Percentiles rank a stretch among this genome's conserved stretches.
Conservation (phyloP, 768 basidiomycete genomes). For the Xerocomus potaroensis region DNA sequence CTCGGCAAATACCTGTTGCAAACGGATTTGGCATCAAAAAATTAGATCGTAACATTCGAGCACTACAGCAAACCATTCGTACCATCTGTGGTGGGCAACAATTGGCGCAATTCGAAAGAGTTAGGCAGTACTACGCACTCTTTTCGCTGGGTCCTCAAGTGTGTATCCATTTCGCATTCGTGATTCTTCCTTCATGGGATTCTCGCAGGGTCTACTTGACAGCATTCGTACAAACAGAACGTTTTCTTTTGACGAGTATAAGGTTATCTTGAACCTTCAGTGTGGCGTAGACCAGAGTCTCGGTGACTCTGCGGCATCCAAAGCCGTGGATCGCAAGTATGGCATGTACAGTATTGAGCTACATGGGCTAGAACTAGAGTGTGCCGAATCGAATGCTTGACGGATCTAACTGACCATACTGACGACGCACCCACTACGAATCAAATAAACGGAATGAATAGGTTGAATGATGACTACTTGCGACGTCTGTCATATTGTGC, state of each 20-base stretch:
- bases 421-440: too few relatives aligned
- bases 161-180: slow-evolving; percentile 15
- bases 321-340: slow-evolving; percentile 66
- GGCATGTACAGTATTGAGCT: slow-evolving; percentile 88
- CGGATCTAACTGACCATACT: slow-evolving; percentile 14
- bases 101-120: slow-evolving; percentile 68
- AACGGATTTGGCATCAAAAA: slow-evolving; percentile 81
- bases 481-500: not conserved
- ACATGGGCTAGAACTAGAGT: slow-evolving; percentile 69
- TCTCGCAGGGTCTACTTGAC: slow-evolving; percentile 71
- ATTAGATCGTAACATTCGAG: slow-evolving; percentile 82
- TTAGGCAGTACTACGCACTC: slow-evolving; percentile 76
- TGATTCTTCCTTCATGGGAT: not conserved
- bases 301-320: slow-evolving; percentile 45
- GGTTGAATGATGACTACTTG: too few relatives aligned
- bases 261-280: slow-evolving; percentile 83
- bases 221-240: slow-evolving; percentile 54
- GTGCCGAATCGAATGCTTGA: slow-evolving; percentile 35
- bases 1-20: slow-evolving; percentile 61
- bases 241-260: slow-evolving; percentile 91
- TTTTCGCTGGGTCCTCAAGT: slow-evolving; percentile 76
- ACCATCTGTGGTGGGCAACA: slow-evolving; percentile 59
- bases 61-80: slow-evolving; percentile 88
- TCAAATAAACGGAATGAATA: too few relatives aligned
- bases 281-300: slow-evolving; percentile 74